Conservation (phyloP, 75 land plant species). For the Picea glauca region DNA sequence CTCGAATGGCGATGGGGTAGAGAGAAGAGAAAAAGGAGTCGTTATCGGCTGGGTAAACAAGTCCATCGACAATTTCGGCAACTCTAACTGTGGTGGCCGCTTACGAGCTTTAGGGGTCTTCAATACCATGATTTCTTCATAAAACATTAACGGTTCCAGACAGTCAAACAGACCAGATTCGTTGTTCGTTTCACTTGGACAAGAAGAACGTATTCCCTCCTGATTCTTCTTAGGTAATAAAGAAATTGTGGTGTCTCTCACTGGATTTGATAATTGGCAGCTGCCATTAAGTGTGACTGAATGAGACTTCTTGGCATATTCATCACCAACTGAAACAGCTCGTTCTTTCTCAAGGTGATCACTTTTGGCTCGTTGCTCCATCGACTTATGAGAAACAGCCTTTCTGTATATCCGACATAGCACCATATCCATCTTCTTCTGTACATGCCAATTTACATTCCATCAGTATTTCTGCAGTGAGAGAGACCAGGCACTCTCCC, state of each 20-base stretch:
- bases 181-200: too few species aligned
- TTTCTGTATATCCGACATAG: slow-evolving; percentile 58
- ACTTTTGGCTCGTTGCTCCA: slow-evolving; percentile 30
- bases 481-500: neutral
- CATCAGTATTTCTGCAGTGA: neutral
- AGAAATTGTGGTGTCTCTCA: neutral
- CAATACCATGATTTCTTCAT: too few species aligned
- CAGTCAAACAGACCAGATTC: too few species aligned
- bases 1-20: too few species aligned
- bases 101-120: too few species aligned
- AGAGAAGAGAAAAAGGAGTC: too few species aligned
- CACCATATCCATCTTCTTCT: slow-evolving; percentile 39
- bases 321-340: neutral
- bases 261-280: neutral
- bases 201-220: too few species aligned
- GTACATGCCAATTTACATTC: neutral
- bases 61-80: too few species aligned
- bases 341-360: neutral
- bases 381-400: slow-evolving; percentile 52
- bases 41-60: too few species aligned
- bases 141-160: too few species aligned
- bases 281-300: neutral
- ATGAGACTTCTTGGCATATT: neutral
- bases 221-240: neutral
- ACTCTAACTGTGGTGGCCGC: too few species aligned